Evolutionary conservation across 2,329 filamentous ascomycete genomes (phyloP), one percentile per base, ranked within the genome.

Genomic region (Hymenoscyphus linearis): DNA sequence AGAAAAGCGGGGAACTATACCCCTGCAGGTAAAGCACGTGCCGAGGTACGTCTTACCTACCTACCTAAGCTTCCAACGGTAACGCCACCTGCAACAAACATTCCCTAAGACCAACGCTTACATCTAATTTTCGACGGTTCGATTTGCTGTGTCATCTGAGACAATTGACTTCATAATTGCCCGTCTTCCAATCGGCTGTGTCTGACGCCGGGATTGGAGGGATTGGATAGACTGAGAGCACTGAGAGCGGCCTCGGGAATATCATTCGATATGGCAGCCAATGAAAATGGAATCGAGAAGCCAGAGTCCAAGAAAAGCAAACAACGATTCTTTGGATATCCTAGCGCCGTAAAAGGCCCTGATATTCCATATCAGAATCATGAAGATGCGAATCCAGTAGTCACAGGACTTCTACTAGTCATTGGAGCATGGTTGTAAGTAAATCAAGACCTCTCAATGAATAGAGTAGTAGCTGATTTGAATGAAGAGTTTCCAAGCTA

Each of bases 351-450:
- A 13, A 65, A 71, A 60, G 70, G 59, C 1, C 69, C 71, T 2
- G n/a, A 55, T n/a, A 70, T 72, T 12, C 75, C 76, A 4, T 82
- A 81, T 64, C 71, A 76, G 26, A 77, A 79, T 64, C 72, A 75
- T n/a, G 73, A 79, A 35, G 82, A 85, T 64, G 79, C 82, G 47
- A 92, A 93, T 71, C 90, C 91, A 0, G 80, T 85, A 1, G 77
- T 96, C 65, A 81, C 86, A 60, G 91, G 91, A 4, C 74, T 81
- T 35, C 74, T 85, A 7, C 77, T 96, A 55, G 79, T 83, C 31
- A 77, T 87, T 57, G 84, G 82, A 50, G 82, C 84, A 58, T 83
- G 79, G 61, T 69, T 89, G 87, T 90, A 76, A 71, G 81, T 74
- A 10, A 40, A 25, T 27, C 22, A 10, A 6, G 56, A 26, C 22